Evolutionary conservation across 108 stramenopile species (phyloP).

Genomic region (Nannochloropsis oceanica): DNA sequence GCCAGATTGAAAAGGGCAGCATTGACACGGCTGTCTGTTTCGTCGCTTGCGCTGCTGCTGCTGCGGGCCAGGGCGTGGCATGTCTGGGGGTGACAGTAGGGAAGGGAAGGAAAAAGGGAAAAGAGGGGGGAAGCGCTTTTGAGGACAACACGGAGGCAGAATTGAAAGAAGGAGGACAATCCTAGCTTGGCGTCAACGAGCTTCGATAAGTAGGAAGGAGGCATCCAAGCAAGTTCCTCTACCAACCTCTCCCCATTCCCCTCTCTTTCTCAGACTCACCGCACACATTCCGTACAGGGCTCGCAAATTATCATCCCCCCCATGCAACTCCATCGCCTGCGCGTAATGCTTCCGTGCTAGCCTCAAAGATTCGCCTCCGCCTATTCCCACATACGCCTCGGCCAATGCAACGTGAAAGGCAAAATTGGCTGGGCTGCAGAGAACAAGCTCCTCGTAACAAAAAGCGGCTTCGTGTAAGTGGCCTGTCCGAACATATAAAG

Average conservation of each 20-base stretch:
- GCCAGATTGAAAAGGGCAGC: not conserved
- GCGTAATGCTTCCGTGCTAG: constrained; percentile 27
- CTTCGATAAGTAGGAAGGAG: too few species aligned
- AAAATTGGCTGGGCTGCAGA: not conserved
- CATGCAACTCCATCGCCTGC: constrained; percentile 19
- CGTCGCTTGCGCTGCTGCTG: not conserved
- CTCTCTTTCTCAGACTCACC: not conserved
- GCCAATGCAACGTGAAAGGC: constrained; percentile 10
- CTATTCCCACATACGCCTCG: constrained; percentile 17
- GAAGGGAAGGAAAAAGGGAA: too few species aligned
- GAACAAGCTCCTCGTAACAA: constrained; percentile 31
- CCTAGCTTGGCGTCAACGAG: too few species aligned
- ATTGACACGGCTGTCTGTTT: not conserved
- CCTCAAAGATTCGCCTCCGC: constrained; percentile 10
- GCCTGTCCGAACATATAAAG: constrained; percentile 3
- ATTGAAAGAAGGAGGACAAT: too few species aligned
- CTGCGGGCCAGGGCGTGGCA: not conserved
- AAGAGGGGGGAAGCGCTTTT: too few species aligned
- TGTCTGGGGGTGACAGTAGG: not conserved
- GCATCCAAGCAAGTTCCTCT: too few species aligned
- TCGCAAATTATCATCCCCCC: constrained; percentile 3
- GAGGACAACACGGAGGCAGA: too few species aligned
- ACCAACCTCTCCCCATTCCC: too few species aligned
- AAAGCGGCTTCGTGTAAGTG: constrained; percentile 18
- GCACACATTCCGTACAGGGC: constrained; percentile 21